Evolutionary conservation across 1,284 basidiomycete genomes (phyloP).

Genomic region (Cystobasidium pallidum): DNA sequence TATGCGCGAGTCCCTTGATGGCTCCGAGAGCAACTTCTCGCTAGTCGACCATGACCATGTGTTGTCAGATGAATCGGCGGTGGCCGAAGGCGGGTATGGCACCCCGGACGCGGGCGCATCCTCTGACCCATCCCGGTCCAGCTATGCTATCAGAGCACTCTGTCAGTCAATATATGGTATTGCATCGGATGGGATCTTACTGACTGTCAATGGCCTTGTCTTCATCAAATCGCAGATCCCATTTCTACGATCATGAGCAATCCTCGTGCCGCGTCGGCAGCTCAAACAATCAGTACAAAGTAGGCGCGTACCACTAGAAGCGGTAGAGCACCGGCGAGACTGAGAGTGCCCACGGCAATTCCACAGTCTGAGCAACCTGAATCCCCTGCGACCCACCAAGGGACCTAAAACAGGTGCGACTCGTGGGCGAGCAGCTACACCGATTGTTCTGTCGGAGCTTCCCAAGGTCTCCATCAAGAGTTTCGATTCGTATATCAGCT

Average conservation of each 20-base stretch:
- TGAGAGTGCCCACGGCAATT: not conserved
- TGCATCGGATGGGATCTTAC: too few relatives aligned
- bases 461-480: conserved; percentile 34
- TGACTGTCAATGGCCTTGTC: too few relatives aligned
- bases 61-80: not conserved
- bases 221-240: not conserved
- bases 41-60: conserved; percentile 26
- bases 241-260: conserved; percentile 40
- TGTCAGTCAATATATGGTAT: not conserved
- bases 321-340: not conserved
- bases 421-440: conserved; percentile 34
- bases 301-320: not conserved
- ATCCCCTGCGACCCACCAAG: conserved; percentile 28
- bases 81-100: not conserved
- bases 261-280: conserved; percentile 24
- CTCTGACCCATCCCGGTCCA: not conserved
- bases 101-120: conserved; percentile 2
- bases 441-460: conserved; percentile 36
- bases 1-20: conserved; percentile 20
- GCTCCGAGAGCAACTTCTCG: conserved; percentile 41
- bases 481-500: conserved; percentile 45
- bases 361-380: conserved; percentile 34
- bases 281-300: conserved; percentile 30
- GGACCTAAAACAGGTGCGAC: conserved; percentile 42
- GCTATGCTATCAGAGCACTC: conserved; percentile 27